Evolutionary conservation across 768 basidiomycete genomes (phyloP).

Genomic region (Lyophyllum shimeji): DNA sequence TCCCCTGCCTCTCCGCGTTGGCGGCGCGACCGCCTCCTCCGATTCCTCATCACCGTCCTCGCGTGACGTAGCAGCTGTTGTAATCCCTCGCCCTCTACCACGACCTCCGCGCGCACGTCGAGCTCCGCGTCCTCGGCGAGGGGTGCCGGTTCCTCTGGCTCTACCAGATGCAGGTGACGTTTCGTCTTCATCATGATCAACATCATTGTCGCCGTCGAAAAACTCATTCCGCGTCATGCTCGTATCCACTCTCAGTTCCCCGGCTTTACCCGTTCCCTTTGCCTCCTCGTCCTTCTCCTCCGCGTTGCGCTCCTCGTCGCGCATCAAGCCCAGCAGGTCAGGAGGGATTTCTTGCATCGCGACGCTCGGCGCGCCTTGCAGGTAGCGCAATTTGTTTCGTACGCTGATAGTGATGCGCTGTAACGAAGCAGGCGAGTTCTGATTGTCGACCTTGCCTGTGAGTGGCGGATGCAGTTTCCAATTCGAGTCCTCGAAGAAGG

Average conservation of each 20-base stretch:
- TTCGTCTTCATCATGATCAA: constrained; percentile 48
- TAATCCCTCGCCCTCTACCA: constrained; percentile 34
- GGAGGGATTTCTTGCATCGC: constrained; percentile 97
- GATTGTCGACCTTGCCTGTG: constrained; percentile 89
- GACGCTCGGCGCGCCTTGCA: constrained; percentile 96
- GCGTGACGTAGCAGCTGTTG: constrained; percentile 16
- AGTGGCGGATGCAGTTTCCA: constrained; percentile 94
- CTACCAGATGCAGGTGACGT: constrained; percentile 7
- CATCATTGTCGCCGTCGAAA: constrained; percentile 72
- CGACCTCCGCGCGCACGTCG: constrained; percentile 31
- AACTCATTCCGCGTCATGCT: constrained; percentile 63
- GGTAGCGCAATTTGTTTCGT: constrained; percentile 84
- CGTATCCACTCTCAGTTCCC: constrained; percentile 54
- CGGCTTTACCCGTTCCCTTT: constrained; percentile 48
- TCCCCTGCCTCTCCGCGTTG: constrained; percentile 31
- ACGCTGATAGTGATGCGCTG: constrained; percentile 87
- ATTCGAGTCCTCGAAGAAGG: constrained; percentile 88
- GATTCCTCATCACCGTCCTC: constrained; percentile 39
- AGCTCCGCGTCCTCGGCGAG: constrained; percentile 31
- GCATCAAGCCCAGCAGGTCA: constrained; percentile 76
- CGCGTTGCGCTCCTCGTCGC: constrained; percentile 36
- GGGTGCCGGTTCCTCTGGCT: constrained; percentile 18
- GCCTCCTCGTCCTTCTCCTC: constrained; percentile 51
- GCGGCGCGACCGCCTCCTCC: constrained; percentile 28
- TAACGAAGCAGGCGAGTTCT: constrained; percentile 79